Evolutionary conservation across 1,139 yeast genomes (phyloP), one percentile per base, ranked within the genome.

Genomic region (Yamadazyma taylorii): DNA sequence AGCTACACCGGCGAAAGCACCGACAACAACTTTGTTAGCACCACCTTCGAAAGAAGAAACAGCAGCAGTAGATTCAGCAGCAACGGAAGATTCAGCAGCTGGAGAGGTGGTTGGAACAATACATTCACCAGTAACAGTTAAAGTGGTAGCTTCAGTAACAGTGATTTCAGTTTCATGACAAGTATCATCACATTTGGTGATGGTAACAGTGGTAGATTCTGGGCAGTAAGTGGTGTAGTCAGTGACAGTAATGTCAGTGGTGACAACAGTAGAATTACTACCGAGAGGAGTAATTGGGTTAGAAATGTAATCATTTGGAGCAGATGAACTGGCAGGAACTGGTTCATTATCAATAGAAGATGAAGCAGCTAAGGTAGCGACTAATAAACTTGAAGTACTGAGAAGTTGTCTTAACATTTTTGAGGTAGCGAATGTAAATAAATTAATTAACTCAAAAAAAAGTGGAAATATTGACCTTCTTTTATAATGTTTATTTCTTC

Each of bases 171-270:
- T 51, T 38, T 65, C 61, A 26, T 41, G 44, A 48, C 69, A 65
- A 33, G 36, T 47, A 2, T 17, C 36, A 28, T 43, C 45, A 43
- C 47, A 43, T 29, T 37, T 57, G 58, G 72, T 64, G 61, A 64
- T 60, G 65, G 67, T 66, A 66, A 66, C 62, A 43, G 63, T 61
- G 41, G 73, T 66, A 33, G 72, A 50, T 40, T 51, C 61, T 55
- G 74, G 73, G 52, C 73, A 68, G 67, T 64, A 68, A 47, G 73
- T 67, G 58, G 69, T 62, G 65, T 51, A 67, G 60, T 63, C 71
- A 49, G 74, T 67, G 48, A 65, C 67, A 40, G 63, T 66, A 44
- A 66, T 50, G 46, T 65, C 66, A 43, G 71, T 63, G 41, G 50
- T 46, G 39, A 46, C 35, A 31, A 44, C 46, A 63, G 74, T 67